Percentiles rank a stretch among this genome's conserved stretches.
phyloP scores from a whole-genome alignment of 164 flowering plant genomes.

The Tinospora cordifolia region DNA sequence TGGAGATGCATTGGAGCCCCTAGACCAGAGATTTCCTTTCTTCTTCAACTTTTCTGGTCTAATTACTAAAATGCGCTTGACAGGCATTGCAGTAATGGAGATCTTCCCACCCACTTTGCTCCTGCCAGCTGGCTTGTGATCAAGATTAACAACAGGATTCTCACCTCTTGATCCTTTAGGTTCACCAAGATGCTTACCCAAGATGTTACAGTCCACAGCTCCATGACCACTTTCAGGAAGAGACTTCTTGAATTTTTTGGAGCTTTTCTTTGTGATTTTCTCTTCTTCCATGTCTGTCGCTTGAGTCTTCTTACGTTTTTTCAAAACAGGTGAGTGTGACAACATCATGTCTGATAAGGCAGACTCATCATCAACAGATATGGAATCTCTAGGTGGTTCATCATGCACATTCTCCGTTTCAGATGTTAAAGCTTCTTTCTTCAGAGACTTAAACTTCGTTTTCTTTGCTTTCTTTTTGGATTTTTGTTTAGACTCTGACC shows the following conservation, averaged over 20 bases:
- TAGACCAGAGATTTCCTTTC: conserved; percentile 77
- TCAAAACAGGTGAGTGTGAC: conserved; percentile 31
- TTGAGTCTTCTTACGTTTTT: conserved; percentile 53
- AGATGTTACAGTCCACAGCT: conserved; percentile 18
- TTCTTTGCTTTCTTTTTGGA: conserved; percentile 83
- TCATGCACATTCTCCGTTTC: conserved; percentile 35
- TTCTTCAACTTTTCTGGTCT: conserved; percentile 77
- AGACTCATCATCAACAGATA: conserved; percentile 49
- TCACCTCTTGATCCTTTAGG: conserved; percentile 38
- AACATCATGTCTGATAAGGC: conserved; percentile 26
- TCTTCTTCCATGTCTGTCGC: conserved; percentile 34
- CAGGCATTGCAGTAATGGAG: conserved; percentile 68
- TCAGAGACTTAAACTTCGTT: conserved; percentile 88
- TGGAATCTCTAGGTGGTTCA: conserved; percentile 35
- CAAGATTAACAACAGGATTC: conserved; percentile 29
- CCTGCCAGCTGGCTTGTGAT: conserved; percentile 49
- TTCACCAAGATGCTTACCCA: conserved; percentile 32
- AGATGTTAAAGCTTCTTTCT: conserved; percentile 68
- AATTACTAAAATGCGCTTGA: conserved; percentile 65
- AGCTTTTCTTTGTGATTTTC: conserved; percentile 40
- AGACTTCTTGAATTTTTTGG: conserved; percentile 58
- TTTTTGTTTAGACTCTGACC: conserved; percentile 42
- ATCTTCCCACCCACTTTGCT: conserved; percentile 69
- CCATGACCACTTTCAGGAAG: conserved; percentile 20
- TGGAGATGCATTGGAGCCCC: conserved; percentile 60